phyloP scores from a whole-genome alignment of 2,329 filamentous ascomycete species.

The Proliferodiscus dingleyae region DNA sequence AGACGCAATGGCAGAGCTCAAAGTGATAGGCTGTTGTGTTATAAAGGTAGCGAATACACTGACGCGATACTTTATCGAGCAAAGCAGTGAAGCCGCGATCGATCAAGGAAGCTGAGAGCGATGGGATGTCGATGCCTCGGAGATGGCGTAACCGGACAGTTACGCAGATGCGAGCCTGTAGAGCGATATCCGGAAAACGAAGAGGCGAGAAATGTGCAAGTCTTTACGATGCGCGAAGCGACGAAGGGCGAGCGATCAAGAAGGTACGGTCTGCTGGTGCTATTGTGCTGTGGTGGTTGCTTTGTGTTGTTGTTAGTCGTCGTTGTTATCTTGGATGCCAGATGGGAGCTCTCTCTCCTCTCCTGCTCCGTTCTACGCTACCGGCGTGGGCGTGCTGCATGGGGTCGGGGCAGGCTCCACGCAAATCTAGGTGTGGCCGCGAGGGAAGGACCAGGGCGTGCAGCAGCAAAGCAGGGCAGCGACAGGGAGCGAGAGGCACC shows the following conservation, averaged over 20 bases:
- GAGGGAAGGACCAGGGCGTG: too few relatives aligned
- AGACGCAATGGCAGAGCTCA: conserved; percentile 22
- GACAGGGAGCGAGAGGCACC: too few relatives aligned
- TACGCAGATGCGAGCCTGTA: conserved; percentile 24
- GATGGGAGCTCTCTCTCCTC: background rate
- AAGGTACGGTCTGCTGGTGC: conserved; percentile 1
- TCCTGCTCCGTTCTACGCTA: too few relatives aligned
- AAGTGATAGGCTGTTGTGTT: conserved; percentile 22
- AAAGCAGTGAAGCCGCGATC: conserved; percentile 23
- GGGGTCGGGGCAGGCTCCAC: background rate
- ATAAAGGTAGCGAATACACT: conserved; percentile 11
- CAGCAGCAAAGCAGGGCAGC: too few relatives aligned
- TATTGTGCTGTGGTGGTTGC: background rate
- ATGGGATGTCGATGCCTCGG: conserved; percentile 12
- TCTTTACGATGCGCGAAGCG: conserved; percentile 18
- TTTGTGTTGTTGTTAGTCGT: background rate
- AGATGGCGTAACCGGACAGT: conserved; percentile 14
- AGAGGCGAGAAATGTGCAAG: conserved; percentile 11
- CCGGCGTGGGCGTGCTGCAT: too few relatives aligned
- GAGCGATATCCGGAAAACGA: conserved; percentile 11
- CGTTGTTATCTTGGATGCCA: background rate
- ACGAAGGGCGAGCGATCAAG: conserved; percentile 20
- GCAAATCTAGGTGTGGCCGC: too few relatives aligned
- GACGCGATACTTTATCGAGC: conserved; percentile 22
- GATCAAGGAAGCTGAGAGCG: conserved; percentile 17